These are phyloP conservation scores for Cytospora piceicola DNA, from an alignment of 2,329 filamentous ascomycete species.

Conservation along the genomic window DNA sequence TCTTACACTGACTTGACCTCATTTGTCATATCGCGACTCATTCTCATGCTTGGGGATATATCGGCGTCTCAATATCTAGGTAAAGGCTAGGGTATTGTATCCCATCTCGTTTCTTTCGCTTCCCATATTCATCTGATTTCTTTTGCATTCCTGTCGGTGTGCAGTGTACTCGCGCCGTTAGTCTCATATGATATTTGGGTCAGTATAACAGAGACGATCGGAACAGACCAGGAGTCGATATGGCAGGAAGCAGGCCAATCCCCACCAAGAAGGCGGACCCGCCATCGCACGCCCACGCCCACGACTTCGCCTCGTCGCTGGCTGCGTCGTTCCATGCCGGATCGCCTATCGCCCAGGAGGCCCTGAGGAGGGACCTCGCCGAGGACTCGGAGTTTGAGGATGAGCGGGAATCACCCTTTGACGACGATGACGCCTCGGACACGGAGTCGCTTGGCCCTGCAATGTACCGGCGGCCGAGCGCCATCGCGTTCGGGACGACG, in stretches of 20 bases:
- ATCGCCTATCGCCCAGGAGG: constrained; percentile 69
- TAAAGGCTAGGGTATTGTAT: background rate
- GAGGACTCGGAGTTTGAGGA: constrained; percentile 63
- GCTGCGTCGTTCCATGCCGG: constrained; percentile 59
- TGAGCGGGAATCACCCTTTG: constrained; percentile 33
- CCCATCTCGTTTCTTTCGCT: background rate
- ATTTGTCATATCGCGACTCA: constrained; percentile 1
- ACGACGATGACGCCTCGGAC: constrained; percentile 38
- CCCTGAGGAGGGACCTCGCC: constrained; percentile 68
- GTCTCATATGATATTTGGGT: background rate
- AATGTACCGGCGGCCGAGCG: constrained; percentile 76
- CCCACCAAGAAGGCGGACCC: constrained; percentile 14
- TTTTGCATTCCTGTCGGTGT: background rate
- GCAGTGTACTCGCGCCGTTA: background rate
- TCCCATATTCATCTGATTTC: background rate
- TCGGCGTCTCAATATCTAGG: background rate
- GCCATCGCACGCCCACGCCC: constrained; percentile 16
- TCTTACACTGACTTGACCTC: background rate
- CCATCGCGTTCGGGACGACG: constrained; percentile 72
- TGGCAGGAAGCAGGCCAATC: constrained; percentile 22
- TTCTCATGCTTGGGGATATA: background rate
- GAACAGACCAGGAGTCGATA: background rate
- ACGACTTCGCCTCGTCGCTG: constrained; percentile 39
- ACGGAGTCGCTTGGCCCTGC: constrained; percentile 46
- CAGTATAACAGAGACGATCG: background rate